Evolutionary conservation across 345 rosid species (phyloP), one percentile per base, ranked within the genome.

Genomic region (Melaleuca quinquenervia): DNA sequence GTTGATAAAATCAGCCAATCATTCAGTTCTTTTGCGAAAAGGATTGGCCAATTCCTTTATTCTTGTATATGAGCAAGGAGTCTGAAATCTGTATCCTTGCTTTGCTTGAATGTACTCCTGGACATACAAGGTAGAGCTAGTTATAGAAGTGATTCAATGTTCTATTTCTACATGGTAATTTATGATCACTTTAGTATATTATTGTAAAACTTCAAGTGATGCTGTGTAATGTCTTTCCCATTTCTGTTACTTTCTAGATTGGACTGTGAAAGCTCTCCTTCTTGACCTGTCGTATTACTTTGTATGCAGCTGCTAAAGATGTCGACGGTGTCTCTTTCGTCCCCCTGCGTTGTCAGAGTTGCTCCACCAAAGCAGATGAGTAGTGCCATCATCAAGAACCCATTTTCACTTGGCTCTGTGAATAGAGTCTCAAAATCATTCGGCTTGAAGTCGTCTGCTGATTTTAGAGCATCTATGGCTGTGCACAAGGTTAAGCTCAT

Each of bases 401-500:
- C 90, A 50, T 80, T 84, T 82, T 89, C 93, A 1, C 78, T 94
- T 10, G 93, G 94, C 85, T 94, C 97, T 20, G 88, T 87, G 24
- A 92, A 86, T 82, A 91, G 88, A 86, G 80, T 93, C 78, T 91
- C 96, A 22, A 93, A 91, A 89, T 89, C 95, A 6, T 90, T 92
- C 18, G 94, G 95, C 50, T 84, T 96, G 92, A 94, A 91, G 88
- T 92, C 94, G 80, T 93, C 97, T 15, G 84, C 90, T 1, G 91
- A 87, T 14, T 92, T 89, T 50, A 90, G 91, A 29, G 89, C 94
- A 55, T 88, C 93, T 1, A 93, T 93, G 98, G 94, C 94, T 0
- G 91, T 86, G 10, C 94, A 94, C 98, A 96, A 96, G 88, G 86
- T 97, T 50, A 97, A 93, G 93, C 92, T 97, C 82, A 70, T 97